Percentiles rank a stretch among this genome's conserved stretches.
Conservation (phyloP, 23 red algal genomes). For the Gracilaria caudata region DNA sequence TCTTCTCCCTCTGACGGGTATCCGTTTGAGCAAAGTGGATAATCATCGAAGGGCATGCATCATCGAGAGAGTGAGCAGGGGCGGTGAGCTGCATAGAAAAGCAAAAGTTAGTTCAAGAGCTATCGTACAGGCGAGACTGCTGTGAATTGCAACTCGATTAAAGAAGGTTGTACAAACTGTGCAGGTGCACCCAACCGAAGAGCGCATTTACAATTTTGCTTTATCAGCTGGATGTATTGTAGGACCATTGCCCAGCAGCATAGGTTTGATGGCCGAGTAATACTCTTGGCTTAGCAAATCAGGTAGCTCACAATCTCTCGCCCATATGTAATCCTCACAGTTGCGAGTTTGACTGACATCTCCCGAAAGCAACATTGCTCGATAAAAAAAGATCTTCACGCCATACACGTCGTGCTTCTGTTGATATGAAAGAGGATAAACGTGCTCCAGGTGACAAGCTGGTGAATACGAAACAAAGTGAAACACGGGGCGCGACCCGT, state of each 20-base stretch:
- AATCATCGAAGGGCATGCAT: not conserved
- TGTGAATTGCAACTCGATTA: not conserved
- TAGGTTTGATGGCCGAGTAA: constrained; percentile 30
- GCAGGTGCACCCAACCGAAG: not conserved
- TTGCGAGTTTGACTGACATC: constrained; percentile 14
- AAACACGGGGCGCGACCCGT: constrained; percentile 16
- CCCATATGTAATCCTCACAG: constrained; percentile 47
- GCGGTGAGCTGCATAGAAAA: not conserved
- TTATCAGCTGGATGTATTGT: not conserved
- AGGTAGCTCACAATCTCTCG: constrained; percentile 38
- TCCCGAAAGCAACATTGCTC: constrained; percentile 55
- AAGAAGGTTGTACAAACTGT: not conserved
- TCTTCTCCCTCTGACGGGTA: not conserved
- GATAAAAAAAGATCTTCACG: constrained; percentile 93
- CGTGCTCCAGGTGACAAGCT: constrained; percentile 77
- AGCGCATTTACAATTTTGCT: not conserved
- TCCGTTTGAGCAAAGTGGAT: not conserved
- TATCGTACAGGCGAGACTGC: not conserved
- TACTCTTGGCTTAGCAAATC: constrained; percentile 10
- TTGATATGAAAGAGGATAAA: constrained; percentile 75
- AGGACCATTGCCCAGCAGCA: constrained; percentile 34
- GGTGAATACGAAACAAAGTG: constrained; percentile 77
- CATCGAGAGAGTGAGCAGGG: not conserved
- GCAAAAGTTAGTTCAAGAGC: not conserved
- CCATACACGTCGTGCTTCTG: constrained; percentile 78